These are phyloP conservation scores for Fusarium sp. DNA, from an alignment of 2,329 filamentous ascomycete species.

Conservation along the genomic window DNA sequence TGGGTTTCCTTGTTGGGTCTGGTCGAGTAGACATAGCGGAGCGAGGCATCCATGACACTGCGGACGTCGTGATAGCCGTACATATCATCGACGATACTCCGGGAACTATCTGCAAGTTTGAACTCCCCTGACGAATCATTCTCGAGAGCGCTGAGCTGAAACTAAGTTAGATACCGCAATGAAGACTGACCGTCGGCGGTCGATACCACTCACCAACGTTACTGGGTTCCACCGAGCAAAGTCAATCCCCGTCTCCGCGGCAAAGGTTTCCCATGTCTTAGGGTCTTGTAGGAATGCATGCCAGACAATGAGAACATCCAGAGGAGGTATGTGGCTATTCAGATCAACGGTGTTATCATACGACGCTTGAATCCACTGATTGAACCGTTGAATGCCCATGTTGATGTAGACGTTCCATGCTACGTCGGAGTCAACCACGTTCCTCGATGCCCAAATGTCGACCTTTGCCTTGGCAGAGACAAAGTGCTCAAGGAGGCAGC, in stretches of 20 bases:
- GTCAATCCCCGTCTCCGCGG: background rate
- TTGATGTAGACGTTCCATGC: constrained; percentile 44
- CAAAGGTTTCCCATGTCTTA: constrained; percentile 8
- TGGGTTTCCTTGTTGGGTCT: constrained; percentile 4
- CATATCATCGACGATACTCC: constrained; percentile 7
- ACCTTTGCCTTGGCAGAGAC: constrained; percentile 14
- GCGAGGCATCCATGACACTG: constrained; percentile 15
- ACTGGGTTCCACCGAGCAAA: constrained; percentile 26
- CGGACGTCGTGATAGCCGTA: constrained; percentile 9
- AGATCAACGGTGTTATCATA: background rate
- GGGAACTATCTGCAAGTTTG: constrained; percentile 5
- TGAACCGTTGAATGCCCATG: constrained; percentile 19
- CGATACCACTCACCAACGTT: constrained; percentile 17
- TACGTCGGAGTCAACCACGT: background rate
- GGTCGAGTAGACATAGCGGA: constrained; percentile 13
- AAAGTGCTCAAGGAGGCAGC: constrained; percentile 34
- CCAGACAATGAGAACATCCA: constrained; percentile 37
- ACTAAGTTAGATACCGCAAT: constrained; percentile 7
- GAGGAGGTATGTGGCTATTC: constrained; percentile 16
- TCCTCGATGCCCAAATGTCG: constrained; percentile 19
- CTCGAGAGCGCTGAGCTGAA: constrained; percentile 18
- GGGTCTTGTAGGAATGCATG: constrained; percentile 28
- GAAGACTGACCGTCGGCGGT: background rate
- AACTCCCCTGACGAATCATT: constrained; percentile 13
- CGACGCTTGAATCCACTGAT: constrained; percentile 27